Conservation (phyloP, 164 flowering plant species). For the Sextonia rubra region DNA sequence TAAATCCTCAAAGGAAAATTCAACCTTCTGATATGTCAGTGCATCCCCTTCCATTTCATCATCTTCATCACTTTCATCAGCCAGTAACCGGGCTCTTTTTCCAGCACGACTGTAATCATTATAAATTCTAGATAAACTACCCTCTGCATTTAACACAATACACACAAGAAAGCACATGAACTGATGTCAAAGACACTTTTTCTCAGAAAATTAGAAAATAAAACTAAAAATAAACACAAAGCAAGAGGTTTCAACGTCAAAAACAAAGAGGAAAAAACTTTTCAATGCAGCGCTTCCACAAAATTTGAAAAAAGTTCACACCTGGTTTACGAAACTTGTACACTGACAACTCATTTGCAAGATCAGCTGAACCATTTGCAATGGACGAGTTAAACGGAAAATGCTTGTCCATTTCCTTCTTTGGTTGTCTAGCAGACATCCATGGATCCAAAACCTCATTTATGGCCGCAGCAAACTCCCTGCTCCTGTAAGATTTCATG, state of each 20-base stretch:
- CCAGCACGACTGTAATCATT: conserved; percentile 33
- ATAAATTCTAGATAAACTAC: conserved; percentile 6
- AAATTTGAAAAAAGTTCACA: conserved; percentile 13
- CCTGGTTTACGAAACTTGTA: conserved; percentile 42
- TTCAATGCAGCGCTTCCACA: not conserved
- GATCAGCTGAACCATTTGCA: conserved; percentile 11
- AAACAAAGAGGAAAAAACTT: too few species aligned
- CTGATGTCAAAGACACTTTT: not conserved
- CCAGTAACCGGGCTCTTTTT: conserved; percentile 52
- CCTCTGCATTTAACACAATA: conserved; percentile 12
- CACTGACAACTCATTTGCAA: conserved; percentile 8
- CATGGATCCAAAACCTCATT: conserved; percentile 96
- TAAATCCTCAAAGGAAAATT: conserved; percentile 62
- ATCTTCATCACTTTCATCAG: conserved; percentile 59
- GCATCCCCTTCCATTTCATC: conserved; percentile 43
- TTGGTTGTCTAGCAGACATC: conserved; percentile 79
- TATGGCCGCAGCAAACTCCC: conserved; percentile 91
- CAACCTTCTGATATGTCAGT: conserved; percentile 27
- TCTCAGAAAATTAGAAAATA: not conserved
- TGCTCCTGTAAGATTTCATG: conserved; percentile 88
- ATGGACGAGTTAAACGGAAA: conserved; percentile 21
- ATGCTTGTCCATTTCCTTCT: conserved; percentile 66
- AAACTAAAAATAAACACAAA: not conserved
- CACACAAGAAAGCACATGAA: not conserved
- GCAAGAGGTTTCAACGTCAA: not conserved